A percentile compares a stretch with the other conserved stretches of the same genome.
phyloP scores from a whole-genome alignment of 164 flowering plant genomes.

The Liquidambar formosana region DNA sequence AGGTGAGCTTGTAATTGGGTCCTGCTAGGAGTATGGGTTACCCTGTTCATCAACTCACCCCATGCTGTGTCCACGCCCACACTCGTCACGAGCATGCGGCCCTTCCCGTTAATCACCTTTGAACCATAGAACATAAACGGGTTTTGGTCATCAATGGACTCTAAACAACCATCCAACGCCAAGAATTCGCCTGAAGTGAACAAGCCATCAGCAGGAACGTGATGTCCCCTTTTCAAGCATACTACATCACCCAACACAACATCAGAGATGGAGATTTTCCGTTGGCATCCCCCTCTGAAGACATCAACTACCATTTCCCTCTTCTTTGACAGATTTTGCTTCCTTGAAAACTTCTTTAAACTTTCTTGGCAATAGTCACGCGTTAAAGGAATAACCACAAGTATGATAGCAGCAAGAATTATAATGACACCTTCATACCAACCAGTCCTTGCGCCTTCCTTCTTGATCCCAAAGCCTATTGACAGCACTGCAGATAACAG shows the following conservation, averaged over 20 bases:
- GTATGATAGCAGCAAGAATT: conserved; percentile 3
- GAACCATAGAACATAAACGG: conserved; percentile 8
- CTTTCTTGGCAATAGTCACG: not conserved
- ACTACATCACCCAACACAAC: conserved; percentile 17
- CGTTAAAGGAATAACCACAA: not conserved
- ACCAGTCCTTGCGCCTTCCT: conserved; percentile 14
- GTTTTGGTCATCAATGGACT: not conserved
- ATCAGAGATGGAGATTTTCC: not conserved
- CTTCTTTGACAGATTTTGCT: not conserved
- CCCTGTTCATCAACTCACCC: too few relatives aligned
- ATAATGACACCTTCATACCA: conserved; percentile 15
- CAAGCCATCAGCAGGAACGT: conserved; percentile 25
- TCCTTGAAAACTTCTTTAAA: not conserved
- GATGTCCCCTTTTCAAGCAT: conserved; percentile 11
- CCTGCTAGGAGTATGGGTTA: not conserved
- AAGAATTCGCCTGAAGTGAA: not conserved
- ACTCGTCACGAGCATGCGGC: conserved; percentile 16
- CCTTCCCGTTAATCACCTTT: conserved; percentile 11
- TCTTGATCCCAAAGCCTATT: conserved; percentile 13
- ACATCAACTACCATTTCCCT: conserved; percentile 8
- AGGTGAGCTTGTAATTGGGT: conserved; percentile 2
- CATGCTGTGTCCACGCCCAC: too few relatives aligned
- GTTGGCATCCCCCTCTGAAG: conserved; percentile 3
- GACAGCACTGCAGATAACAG: conserved; percentile 5
- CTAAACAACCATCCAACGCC: not conserved